Evolutionary conservation across 768 basidiomycete genomes (phyloP), one percentile per base, ranked within the genome.

Genomic region (Omphalotus guepiniiformis): DNA sequence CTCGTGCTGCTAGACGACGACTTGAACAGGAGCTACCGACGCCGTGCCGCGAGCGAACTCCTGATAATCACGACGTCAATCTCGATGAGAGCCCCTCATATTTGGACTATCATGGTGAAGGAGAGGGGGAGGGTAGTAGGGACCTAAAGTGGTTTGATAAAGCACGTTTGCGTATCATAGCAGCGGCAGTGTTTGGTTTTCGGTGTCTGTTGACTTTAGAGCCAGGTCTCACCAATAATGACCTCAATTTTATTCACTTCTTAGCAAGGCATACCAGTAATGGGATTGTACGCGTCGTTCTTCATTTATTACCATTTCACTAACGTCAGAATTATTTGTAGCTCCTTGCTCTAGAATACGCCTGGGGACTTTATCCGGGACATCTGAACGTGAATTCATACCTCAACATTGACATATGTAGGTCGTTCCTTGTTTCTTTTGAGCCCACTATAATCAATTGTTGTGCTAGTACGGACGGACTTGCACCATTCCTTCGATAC

Each of bases 191-290:
- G 4, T 46, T 23, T 46, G 44, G 44, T 11, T 46, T 36, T 15
- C 44, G 41, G 13, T 42, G 32, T 18, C 13, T 46, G 6, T 21
- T 35, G 7, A 25, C 32, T 7, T 16, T 46, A 4, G 32, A 25
- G 16, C 35, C 32, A 16, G 32, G 30, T 19, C 25, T 46, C 8
- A 19, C 23, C 16, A 46, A 46, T 23, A 35, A 37, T 12, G 44
- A 46, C 34, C 22, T 35, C 6, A 46, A 46, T 23, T 46, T 46
- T 27, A 25, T 46, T 12, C 30, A 46, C 27, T 46, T 46, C 16
- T 22, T 46, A 19, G 32, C 44, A 18, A 46, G 23, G 27, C 35
- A 30, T 4, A 46, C 35, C 26, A 11, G 12, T 11, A 4, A 22
- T 23, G 11, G 29, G 6, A 11, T 37, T n/a, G 44, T 36, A 23